Base-by-base conservation (phyloP, 257 asterid species). In the Nicotiana sylvestris region DNA sequence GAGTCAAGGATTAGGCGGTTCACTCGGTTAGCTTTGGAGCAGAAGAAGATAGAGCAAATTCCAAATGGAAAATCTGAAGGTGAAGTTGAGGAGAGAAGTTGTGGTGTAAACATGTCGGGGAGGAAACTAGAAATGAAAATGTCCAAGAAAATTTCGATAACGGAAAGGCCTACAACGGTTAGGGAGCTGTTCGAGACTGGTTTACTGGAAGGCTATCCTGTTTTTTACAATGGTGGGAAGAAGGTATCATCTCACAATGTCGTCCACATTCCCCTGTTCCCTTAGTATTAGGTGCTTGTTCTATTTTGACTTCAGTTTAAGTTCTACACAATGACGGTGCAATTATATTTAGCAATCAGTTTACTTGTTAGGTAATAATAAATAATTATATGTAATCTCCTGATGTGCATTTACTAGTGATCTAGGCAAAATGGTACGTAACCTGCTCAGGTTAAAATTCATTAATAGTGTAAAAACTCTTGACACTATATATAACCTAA, bases 181-280 rank as follows among this genome's bases (percentile, higher is more conserved):
- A 89, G 91, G 64, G 98, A 96, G 90, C 98, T 96, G 77, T 92
- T 96, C 30, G 94, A 89, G 89, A 96, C 99, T 8, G 99, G 98
- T 30, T 87, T 92, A 82, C 90, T 96, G 10, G 99, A 96, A 89
- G 99, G 98, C 61, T 94, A 96, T 85, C 98, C 98, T 6, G 98
- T 96, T 88, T 91, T 96, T 89, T 96, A 96, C 90, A 94, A 96
- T 83, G 99, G 96, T 66, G 99, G 98, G 85, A 92, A 93, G 85
- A 92, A 92, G 97, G 98, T 96, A 92, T 8, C 58, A 18, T 58
- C 17, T 10, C 56, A 13, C 12, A 35, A 66, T 27, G 46, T 74
- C 27, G 64, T 56, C 37, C 0, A 29, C 5, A 2, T 49, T 49
- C 10, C 11, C 12, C 37, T 46, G 79, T 72, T 72, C n/a, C 60